A percentile compares a stretch with the other conserved stretches of the same genome.
Evolutionary conservation across 1,284 basidiomycete genomes (phyloP).

Genomic region (Puccinia polysora): DNA sequence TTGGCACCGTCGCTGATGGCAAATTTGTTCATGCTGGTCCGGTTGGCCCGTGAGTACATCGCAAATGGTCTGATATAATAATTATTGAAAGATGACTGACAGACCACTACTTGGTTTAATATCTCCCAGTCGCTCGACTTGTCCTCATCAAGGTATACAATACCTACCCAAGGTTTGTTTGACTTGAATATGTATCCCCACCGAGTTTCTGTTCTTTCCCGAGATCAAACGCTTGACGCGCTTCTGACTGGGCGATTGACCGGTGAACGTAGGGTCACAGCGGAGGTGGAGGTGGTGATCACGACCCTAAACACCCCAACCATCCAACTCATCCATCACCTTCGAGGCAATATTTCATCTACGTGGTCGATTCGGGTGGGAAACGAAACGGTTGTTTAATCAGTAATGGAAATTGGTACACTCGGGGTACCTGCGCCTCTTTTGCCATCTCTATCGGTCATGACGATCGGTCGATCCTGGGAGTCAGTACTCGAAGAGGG

Average conservation of each 20-base stretch:
- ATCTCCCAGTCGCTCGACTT: slow-evolving; percentile 26
- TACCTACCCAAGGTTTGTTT: slow-evolving; percentile 31
- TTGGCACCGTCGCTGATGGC: slow-evolving; percentile 12
- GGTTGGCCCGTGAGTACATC: slow-evolving; percentile 31
- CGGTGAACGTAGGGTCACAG: slow-evolving; percentile 6
- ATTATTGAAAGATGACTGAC: neutral
- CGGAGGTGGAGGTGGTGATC: slow-evolving; percentile 15
- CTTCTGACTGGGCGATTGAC: neutral
- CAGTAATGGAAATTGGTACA: slow-evolving; percentile 35
- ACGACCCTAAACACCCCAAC: slow-evolving; percentile 25
- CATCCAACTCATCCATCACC: slow-evolving; percentile 3
- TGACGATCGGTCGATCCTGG: neutral
- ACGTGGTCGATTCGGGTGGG: slow-evolving; percentile 22
- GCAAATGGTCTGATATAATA: neutral
- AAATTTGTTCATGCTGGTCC: slow-evolving; percentile 33
- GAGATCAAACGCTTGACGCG: neutral
- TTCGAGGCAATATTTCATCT: slow-evolving; percentile 25
- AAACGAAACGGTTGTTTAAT: slow-evolving; percentile 34
- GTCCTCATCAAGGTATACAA: slow-evolving; percentile 33
- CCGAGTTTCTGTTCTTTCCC: no score
- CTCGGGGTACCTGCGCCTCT: slow-evolving; percentile 31
- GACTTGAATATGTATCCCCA: neutral
- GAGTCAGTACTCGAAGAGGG: slow-evolving; percentile 21
- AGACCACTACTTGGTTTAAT: neutral
- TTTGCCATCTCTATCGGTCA: slow-evolving; percentile 1